Evolutionary conservation across 2,329 filamentous ascomycete genomes (phyloP).

Genomic region (Didymella keratinophila): DNA sequence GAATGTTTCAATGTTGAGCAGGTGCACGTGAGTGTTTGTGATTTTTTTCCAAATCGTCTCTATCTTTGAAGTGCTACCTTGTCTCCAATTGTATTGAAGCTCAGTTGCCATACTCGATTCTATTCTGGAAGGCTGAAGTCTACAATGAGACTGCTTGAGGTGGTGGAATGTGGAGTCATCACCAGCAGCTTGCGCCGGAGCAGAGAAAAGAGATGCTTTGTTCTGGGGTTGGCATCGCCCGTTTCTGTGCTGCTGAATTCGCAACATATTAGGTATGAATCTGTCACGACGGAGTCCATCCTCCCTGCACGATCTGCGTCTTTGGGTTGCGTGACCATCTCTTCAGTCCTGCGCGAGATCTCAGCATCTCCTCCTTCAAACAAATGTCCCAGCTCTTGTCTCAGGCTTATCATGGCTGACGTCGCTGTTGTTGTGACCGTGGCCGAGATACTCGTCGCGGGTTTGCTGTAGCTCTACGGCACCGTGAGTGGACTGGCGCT

Average conservation of each 20-base stretch:
- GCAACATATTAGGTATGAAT: neutral
- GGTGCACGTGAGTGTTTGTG: too few species aligned
- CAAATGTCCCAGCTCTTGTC: neutral
- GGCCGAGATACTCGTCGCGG: conserved; percentile 1
- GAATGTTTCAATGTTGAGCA: too few species aligned
- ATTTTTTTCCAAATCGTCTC: too few species aligned
- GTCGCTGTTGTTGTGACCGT: neutral
- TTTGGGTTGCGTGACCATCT: neutral
- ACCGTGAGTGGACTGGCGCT: conserved; percentile 11
- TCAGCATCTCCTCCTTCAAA: neutral
- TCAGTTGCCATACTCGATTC: too few species aligned
- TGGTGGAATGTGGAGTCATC: neutral
- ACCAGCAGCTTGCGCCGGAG: neutral
- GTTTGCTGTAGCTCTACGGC: conserved; percentile 18
- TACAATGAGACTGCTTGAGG: neutral
- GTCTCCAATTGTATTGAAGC: too few species aligned
- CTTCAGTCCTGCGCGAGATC: neutral
- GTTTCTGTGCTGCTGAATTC: neutral
- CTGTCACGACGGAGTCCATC: neutral
- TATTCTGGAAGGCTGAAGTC: neutral
- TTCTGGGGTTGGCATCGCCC: neutral
- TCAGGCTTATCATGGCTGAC: neutral
- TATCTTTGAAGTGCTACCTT: too few species aligned
- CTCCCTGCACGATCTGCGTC: neutral
- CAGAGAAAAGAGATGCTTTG: neutral